Base-by-base conservation (phyloP, 2,329 filamentous ascomycete genomes). In the Diaporthe sp. region DNA sequence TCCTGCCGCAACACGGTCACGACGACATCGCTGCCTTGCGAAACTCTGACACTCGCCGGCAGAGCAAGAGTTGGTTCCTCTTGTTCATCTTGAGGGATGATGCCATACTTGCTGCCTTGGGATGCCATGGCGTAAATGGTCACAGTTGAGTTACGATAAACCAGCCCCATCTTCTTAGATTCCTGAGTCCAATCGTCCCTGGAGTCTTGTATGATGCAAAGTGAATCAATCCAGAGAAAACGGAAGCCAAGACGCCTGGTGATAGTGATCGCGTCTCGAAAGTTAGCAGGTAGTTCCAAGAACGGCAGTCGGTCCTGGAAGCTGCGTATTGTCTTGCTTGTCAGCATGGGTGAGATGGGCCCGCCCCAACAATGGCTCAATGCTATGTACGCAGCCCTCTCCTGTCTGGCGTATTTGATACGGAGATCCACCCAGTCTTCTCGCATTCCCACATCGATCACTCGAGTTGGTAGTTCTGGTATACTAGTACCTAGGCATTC, bases 211-310 rank as follows among this genome's bases (percentile, higher is more conserved):
- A 58, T 58, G 4, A 58, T 58, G 28, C 55, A 58, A 34, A 58
- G 55, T 58, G 55, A 58, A 58, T 58, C 55, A 22, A 58, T 31
- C 55, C 55, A 58, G 22, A 58, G 28, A n/a, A 37, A 58, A 58
- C 55, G 31, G 17, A 58, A 3, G 2, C 55, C 55, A 34, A 37
- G 31, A n/a, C 15, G 25, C 5, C 55, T 58, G 3, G 55, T 58
- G 8, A 58, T 58, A 10, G 17, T 58, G 2, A 58, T 58, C 5
- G 31, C 31, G 17, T 58, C 28, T 17, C 28, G 55, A 22, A 34
- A 37, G 6, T 31, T 55, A 28, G 51, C 51, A 31, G 25, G 12
- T 17, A 55, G 13, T 13, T 31, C 25, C 13, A 31, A 55, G 13
- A 55, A 31, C n/a, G 51, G 51, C 25, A 55, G 13, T 31, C 28